phyloP scores from a whole-genome alignment of 495 filamentous ascomycete species.

The Lepidopterella palustris region DNA sequence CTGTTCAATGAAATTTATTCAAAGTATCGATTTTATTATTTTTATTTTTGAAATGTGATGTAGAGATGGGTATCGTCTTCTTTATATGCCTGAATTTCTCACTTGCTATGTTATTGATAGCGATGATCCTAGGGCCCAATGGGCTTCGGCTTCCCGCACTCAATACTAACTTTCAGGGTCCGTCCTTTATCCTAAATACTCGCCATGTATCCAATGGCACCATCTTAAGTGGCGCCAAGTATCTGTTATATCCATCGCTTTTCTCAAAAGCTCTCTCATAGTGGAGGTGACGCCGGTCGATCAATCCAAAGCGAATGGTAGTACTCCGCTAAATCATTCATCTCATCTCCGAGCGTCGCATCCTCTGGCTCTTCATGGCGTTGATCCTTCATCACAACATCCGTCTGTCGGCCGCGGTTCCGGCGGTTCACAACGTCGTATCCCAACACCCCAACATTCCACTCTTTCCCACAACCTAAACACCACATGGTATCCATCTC shows the following conservation, averaged over 20 bases:
- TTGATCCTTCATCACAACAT: not conserved
- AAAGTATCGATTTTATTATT: not conserved
- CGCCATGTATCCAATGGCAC: too few species aligned
- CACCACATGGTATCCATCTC: not conserved
- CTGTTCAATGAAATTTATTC: not conserved
- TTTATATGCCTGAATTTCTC: too few species aligned
- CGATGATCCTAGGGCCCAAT: too few species aligned
- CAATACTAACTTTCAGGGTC: too few species aligned
- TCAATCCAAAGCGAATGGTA: slow-evolving; percentile 2
- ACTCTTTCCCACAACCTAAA: not conserved
- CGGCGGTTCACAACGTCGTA: not conserved
- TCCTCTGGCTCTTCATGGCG: not conserved
- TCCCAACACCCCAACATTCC: not conserved
- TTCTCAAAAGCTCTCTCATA: not conserved
- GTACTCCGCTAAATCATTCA: not conserved
- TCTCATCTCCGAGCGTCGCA: not conserved
- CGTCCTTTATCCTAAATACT: too few species aligned
- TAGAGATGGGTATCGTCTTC: not conserved
- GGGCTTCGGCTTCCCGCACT: too few species aligned
- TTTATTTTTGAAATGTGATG: not conserved
- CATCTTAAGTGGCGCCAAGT: too few species aligned
- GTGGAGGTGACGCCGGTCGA: not conserved
- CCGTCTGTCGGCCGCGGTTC: not conserved
- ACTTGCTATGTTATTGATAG: too few species aligned
- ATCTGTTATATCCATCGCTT: too few species aligned